A percentile compares a stretch with the other conserved stretches of the same genome.
Conservation (phyloP, 257 asterid species). For the Nicotiana benthamiana region DNA sequence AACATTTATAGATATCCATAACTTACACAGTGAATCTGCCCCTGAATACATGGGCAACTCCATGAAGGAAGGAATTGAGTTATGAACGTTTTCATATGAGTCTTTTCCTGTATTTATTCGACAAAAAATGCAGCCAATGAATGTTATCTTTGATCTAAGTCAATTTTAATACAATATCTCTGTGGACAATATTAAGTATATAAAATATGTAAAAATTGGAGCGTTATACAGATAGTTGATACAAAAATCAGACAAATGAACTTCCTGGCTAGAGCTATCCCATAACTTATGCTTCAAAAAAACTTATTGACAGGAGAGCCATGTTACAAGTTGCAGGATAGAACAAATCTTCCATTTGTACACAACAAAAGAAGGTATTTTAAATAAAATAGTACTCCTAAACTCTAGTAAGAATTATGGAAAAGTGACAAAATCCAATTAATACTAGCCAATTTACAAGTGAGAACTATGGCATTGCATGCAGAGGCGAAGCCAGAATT, state of each 20-base stretch:
- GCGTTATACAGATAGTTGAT: background rate
- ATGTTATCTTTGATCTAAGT: background rate
- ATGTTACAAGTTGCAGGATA: background rate
- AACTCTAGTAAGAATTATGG: background rate
- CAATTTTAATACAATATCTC: background rate
- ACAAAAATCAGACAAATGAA: background rate
- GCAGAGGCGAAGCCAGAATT: too few relatives aligned
- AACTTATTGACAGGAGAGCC: background rate
- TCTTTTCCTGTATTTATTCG: background rate
- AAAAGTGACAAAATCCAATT: background rate
- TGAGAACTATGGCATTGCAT: too few relatives aligned
- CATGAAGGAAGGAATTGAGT: background rate
- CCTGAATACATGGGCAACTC: background rate
- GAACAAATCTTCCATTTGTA: background rate
- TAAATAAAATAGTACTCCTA: background rate
- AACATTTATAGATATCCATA: too few relatives aligned
- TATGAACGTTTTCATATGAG: background rate
- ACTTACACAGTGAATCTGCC: too few relatives aligned
- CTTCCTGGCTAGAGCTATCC: background rate
- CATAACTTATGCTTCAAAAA: background rate
- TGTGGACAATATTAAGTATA: background rate
- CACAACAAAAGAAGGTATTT: background rate
- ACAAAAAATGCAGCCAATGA: background rate
- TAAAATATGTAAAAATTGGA: too few relatives aligned
- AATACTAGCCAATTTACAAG: background rate